Evolutionary conservation across 106 monocot species (phyloP).

Genomic region (Narthecium ossifragum): DNA sequence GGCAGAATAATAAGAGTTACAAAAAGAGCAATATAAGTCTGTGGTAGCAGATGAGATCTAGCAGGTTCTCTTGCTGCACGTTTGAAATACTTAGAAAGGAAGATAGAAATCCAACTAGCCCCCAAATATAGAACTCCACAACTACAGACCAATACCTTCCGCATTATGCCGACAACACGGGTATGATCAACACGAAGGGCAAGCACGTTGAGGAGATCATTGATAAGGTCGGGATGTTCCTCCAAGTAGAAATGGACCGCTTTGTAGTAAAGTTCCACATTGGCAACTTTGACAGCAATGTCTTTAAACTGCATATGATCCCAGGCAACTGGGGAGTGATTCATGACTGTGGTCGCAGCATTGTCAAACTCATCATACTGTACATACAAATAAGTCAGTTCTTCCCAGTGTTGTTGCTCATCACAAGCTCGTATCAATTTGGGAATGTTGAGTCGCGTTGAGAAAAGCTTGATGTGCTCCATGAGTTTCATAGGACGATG

Average conservation of each 20-base stretch:
- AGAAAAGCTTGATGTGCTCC: constrained; percentile 97
- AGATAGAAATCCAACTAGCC: too few relatives aligned
- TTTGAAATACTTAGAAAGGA: not conserved
- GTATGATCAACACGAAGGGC: constrained; percentile 95
- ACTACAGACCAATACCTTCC: constrained; percentile 43
- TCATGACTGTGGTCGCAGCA: constrained; percentile 97
- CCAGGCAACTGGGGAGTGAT: constrained; percentile 98
- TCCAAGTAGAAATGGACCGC: constrained; percentile 97
- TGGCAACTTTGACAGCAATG: constrained; percentile 86
- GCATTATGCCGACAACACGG: constrained; percentile 91
- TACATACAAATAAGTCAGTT: constrained; percentile 90
- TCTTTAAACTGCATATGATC: constrained; percentile 99
- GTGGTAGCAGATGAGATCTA: too few relatives aligned
- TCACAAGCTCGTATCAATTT: constrained; percentile 92
- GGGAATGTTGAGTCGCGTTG: constrained; percentile 90
- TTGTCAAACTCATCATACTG: constrained; percentile 99
- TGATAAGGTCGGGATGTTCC: constrained; percentile 95
- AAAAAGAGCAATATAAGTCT: too few relatives aligned
- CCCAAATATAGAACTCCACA: not conserved
- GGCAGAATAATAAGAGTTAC: too few relatives aligned
- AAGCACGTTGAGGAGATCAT: constrained; percentile 90
- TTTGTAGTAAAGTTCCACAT: constrained; percentile 98
- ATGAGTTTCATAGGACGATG: constrained; percentile 94
- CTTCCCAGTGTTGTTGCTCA: constrained; percentile 97
- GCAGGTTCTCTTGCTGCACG: too few relatives aligned